Evolutionary conservation across 164 flowering plant species (phyloP).

Genomic region (Chimonanthus praecox): DNA sequence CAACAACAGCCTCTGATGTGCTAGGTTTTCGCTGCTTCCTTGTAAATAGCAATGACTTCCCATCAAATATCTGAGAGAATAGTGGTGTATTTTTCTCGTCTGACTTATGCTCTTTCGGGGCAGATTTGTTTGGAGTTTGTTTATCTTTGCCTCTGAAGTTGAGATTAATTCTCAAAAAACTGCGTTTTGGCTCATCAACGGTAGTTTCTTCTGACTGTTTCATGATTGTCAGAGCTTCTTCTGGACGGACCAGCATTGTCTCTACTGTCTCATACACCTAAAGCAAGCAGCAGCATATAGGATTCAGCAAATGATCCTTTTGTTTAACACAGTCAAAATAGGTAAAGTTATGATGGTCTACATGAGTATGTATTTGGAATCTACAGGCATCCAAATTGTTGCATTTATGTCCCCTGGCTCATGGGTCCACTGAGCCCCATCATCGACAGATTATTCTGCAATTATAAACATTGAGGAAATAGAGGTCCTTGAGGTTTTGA

Average conservation of each 20-base stretch:
- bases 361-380: neutral
- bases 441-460: too few relatives aligned
- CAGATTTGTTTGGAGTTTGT: slow-evolving; percentile 29
- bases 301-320: neutral
- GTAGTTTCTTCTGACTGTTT: slow-evolving; percentile 54
- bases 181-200: slow-evolving; percentile 39
- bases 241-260: slow-evolving; percentile 56
- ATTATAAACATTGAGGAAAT: too few relatives aligned
- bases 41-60: slow-evolving; percentile 54
- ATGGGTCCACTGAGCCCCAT: too few relatives aligned
- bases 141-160: slow-evolving; percentile 59
- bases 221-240: slow-evolving; percentile 45
- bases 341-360: neutral
- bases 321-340: neutral
- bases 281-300: neutral
- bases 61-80: slow-evolving; percentile 47
- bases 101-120: slow-evolving; percentile 17
- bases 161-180: slow-evolving; percentile 54
- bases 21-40: slow-evolving; percentile 59
- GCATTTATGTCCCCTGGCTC: too few relatives aligned
- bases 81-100: slow-evolving; percentile 1
- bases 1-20: slow-evolving; percentile 27
- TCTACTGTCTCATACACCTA: slow-evolving; percentile 90
- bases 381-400: too few relatives aligned
- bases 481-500: too few relatives aligned